phyloP scores from a whole-genome alignment of 1,139 yeast species.

The Pichia sp. region DNA sequence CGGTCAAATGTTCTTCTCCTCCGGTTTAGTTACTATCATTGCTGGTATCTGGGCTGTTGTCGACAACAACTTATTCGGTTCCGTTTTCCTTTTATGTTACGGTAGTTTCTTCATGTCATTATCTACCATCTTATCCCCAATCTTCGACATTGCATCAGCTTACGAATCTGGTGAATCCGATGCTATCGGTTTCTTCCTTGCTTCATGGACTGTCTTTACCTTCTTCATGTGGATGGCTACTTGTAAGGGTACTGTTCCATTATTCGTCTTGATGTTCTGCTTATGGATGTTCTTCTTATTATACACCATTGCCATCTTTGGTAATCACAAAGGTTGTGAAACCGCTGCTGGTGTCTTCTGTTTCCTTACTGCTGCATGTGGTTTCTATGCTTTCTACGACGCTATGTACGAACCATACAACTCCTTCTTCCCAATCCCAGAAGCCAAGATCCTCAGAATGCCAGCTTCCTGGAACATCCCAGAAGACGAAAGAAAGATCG shows the following conservation, averaged over 20 bases:
- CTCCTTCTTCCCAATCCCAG: constrained; percentile 30
- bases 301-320: constrained; percentile 43
- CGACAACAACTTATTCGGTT: constrained; percentile 47
- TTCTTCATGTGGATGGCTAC: constrained; percentile 41
- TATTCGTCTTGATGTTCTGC: constrained; percentile 38
- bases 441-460: constrained; percentile 32
- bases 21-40: constrained; percentile 63
- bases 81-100: constrained; percentile 37
- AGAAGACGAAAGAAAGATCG: constrained; percentile 22
- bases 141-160: constrained; percentile 35
- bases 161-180: constrained; percentile 34
- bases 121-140: constrained; percentile 36
- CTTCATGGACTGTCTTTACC: constrained; percentile 48
- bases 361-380: constrained; percentile 41
- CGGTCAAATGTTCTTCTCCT: constrained; percentile 53
- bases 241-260: constrained; percentile 44
- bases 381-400: constrained; percentile 39
- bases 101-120: constrained; percentile 41
- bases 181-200: constrained; percentile 39
- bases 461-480: constrained; percentile 30
- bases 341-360: constrained; percentile 47
- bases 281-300: constrained; percentile 42
- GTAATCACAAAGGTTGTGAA: constrained; percentile 34
- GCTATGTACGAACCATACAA: constrained; percentile 27
- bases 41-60: constrained; percentile 68